Conservation (phyloP, 2,329 filamentous ascomycete genomes). For the Domatiomyces globalis region DNA sequence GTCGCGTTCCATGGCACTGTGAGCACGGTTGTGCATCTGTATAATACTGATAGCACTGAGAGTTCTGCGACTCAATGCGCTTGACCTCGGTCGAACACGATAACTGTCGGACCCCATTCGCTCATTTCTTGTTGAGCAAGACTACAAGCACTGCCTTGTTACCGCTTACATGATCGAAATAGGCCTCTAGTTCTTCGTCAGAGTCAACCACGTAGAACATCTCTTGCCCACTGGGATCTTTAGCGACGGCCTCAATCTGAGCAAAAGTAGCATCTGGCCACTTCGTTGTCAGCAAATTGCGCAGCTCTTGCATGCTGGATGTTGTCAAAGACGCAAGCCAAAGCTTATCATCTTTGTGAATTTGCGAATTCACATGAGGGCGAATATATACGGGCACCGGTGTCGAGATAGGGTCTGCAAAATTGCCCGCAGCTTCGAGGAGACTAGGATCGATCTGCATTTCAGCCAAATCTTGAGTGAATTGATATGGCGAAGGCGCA, state of each 20-base stretch:
- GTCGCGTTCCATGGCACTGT: too few species aligned
- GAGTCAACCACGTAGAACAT: slow-evolving; percentile 51
- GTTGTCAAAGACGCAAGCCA: slow-evolving; percentile 53
- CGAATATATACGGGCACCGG: slow-evolving; percentile 53
- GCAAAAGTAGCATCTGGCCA: slow-evolving; percentile 46
- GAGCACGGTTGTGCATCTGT: too few species aligned
- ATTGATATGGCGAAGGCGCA: slow-evolving; percentile 10
- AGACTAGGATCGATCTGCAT: slow-evolving; percentile 52
- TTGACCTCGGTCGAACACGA: too few species aligned
- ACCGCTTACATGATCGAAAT: slow-evolving; percentile 49
- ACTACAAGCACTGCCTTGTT: slow-evolving; percentile 42
- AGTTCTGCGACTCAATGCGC: too few species aligned
- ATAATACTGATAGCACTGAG: too few species aligned
- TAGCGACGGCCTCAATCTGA: slow-evolving; percentile 53
- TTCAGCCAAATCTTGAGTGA: slow-evolving; percentile 25
- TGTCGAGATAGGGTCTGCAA: slow-evolving; percentile 21
- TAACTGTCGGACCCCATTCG: too few species aligned
- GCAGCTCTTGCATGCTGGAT: slow-evolving; percentile 47
- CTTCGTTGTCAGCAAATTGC: slow-evolving; percentile 46
- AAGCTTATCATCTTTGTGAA: slow-evolving; percentile 32
- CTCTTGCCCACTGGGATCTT: slow-evolving; percentile 40
- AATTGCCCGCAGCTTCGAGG: slow-evolving; percentile 42
- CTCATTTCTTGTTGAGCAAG: slow-evolving; percentile 18
- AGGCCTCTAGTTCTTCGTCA: slow-evolving; percentile 58
- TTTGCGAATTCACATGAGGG: slow-evolving; percentile 49